A percentile compares a stretch with the other conserved stretches of the same genome.
Conservation (phyloP, 139 green algal genomes). For the Closterium sp. region DNA sequence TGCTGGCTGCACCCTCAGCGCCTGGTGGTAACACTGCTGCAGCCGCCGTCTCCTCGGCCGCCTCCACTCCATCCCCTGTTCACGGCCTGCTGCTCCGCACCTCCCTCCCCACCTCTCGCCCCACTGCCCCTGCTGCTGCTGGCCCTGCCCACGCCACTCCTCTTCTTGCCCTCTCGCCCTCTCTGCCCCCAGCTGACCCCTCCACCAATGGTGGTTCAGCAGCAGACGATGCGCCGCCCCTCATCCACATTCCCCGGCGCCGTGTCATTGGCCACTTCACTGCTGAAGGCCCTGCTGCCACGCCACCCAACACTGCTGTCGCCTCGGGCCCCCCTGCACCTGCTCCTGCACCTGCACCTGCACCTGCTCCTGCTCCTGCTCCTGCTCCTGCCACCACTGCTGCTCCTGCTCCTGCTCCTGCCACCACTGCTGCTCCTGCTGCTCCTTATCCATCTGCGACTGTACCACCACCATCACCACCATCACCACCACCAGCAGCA, state of each 20-base stretch:
- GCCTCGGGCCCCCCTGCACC: not conserved
- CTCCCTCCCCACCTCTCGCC: not conserved
- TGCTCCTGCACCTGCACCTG: not conserved
- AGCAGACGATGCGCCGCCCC: not conserved
- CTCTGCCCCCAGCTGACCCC: not conserved
- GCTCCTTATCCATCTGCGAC: not conserved
- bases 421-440: not conserved
- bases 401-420: too few species aligned
- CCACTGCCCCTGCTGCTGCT: not conserved
- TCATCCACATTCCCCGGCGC: not conserved
- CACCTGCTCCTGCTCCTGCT: not conserved
- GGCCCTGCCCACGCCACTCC: too few species aligned
- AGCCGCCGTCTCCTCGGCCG: not conserved
- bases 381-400: too few species aligned
- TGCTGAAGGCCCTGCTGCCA: not conserved
- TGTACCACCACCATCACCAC: not conserved
- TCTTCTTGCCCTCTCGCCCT: not conserved
- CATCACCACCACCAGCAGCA: not conserved
- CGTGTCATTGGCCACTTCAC: not conserved
- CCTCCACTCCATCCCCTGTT: not conserved
- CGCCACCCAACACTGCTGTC: too few species aligned
- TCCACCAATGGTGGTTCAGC: not conserved
- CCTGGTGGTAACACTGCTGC: not conserved
- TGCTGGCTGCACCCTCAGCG: not conserved
- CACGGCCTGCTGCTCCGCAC: not conserved